These are phyloP conservation scores for Pythium phragmiticola DNA, from an alignment of 352 stramenopile genomes.

Conservation along the genomic window DNA sequence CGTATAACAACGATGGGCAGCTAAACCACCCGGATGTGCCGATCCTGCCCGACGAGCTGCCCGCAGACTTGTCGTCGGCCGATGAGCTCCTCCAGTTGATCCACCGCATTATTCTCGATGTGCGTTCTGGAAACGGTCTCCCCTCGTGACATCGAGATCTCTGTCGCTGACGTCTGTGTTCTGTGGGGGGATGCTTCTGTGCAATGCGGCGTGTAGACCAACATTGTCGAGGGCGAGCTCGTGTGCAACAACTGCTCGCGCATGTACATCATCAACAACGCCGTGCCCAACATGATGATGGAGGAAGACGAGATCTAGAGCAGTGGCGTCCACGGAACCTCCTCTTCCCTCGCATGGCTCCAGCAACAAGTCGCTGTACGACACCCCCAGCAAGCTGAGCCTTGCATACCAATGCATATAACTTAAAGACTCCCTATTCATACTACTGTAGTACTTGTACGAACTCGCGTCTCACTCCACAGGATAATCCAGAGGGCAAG, in stretches of 20 bases:
- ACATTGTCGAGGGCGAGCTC: conserved; percentile 83
- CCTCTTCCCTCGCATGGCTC: not conserved
- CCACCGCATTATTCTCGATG: conserved; percentile 80
- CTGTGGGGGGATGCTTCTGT: not conserved
- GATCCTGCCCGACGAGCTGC: conserved; percentile 63
- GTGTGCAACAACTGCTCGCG: conserved; percentile 85
- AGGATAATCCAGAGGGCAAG: too few relatives aligned
- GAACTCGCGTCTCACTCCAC: too few relatives aligned
- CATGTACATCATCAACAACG: conserved; percentile 74
- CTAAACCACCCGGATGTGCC: conserved; percentile 81
- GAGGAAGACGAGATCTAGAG: conserved; percentile 83
- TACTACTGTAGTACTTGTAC: too few relatives aligned
- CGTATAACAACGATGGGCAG: conserved; percentile 21
- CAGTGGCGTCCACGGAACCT: not conserved
- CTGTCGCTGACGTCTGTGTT: not conserved
- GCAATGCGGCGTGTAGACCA: conserved; percentile 42
- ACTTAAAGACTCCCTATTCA: not conserved
- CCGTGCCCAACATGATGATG: conserved; percentile 84
- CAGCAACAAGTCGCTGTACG: not conserved
- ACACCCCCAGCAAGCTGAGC: not conserved
- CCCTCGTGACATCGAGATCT: not conserved
- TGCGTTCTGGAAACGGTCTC: conserved; percentile 30
- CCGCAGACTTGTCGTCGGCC: conserved; percentile 48
- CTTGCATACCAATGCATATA: not conserved
- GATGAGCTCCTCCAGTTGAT: conserved; percentile 76